Conservation (phyloP, 257 asterid species). For the Phtheirospermum japonicum region DNA sequence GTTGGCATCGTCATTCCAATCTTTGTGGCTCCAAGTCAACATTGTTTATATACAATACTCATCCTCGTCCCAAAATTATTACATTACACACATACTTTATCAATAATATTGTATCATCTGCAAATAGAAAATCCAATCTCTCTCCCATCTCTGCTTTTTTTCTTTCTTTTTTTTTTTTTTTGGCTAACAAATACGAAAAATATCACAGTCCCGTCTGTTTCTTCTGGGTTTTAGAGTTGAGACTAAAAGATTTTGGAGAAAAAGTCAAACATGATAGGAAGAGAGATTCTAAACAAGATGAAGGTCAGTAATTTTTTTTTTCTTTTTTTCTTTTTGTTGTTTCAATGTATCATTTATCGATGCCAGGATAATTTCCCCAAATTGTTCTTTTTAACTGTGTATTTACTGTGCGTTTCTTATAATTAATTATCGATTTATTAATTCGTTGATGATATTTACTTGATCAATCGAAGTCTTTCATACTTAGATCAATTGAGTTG, state of each 20-base stretch:
- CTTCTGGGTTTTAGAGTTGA: not conserved
- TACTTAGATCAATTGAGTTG: conserved; percentile 8
- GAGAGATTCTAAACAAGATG: conserved; percentile 77
- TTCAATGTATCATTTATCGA: not conserved
- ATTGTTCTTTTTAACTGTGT: not conserved
- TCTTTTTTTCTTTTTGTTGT: not conserved
- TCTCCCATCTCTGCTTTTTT: no score
- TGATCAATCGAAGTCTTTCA: not conserved
- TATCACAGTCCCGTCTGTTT: not conserved
- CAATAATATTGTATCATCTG: no score
- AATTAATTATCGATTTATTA: not conserved
- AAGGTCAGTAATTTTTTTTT: conserved; percentile 41
- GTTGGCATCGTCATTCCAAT: not conserved
- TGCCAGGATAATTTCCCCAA: not conserved
- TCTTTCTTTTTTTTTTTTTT: no score
- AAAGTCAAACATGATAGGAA: conserved; percentile 48
- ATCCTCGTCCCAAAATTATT: conserved; percentile 3
- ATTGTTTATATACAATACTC: not conserved
- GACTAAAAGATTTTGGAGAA: not conserved
- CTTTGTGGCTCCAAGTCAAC: no score
- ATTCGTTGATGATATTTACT: not conserved
- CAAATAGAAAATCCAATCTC: no score
- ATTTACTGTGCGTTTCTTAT: not conserved
- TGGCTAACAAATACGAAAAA: no score
- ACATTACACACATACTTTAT: no score